phyloP scores from a whole-genome alignment of 1,284 basidiomycete genomes.

The Jaminaea rosea region DNA sequence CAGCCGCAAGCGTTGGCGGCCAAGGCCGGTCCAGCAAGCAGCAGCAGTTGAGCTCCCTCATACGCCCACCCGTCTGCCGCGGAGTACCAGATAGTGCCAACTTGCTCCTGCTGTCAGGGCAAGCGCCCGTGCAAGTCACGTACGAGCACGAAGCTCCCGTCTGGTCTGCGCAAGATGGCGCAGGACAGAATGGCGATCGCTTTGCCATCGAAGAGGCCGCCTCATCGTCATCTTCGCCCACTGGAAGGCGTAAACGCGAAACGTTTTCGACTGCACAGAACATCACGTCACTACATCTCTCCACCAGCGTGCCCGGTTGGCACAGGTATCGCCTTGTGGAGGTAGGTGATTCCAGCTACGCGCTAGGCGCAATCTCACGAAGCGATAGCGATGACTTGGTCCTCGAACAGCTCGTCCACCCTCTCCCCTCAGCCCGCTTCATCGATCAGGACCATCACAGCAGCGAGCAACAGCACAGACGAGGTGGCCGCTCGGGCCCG shows the following conservation, averaged over 20 bases:
- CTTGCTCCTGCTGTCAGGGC: slow-evolving; percentile 67
- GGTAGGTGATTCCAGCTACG: slow-evolving; percentile 71
- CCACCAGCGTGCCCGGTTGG: slow-evolving; percentile 66
- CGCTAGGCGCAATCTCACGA: slow-evolving; percentile 55
- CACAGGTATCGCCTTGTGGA: slow-evolving; percentile 82
- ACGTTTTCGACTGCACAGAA: slow-evolving; percentile 77
- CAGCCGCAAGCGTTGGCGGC: background rate
- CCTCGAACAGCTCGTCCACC: slow-evolving; percentile 32
- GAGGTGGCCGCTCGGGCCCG: too few species aligned
- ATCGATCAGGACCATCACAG: background rate
- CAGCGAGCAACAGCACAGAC: background rate
- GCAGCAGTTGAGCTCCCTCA: slow-evolving; percentile 34
- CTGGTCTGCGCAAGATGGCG: slow-evolving; percentile 5
- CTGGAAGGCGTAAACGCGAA: slow-evolving; percentile 1
- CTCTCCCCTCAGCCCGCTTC: slow-evolving; percentile 24
- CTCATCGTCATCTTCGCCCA: too few species aligned
- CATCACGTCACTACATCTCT: slow-evolving; percentile 71
- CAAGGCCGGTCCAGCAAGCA: slow-evolving; percentile 7
- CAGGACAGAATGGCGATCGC: too few species aligned
- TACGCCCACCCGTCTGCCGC: slow-evolving; percentile 70
- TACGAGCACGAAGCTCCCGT: slow-evolving; percentile 22
- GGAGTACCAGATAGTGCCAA: slow-evolving; percentile 69
- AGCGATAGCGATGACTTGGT: slow-evolving; percentile 41
- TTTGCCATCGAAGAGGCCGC: too few species aligned
- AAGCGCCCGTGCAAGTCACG: slow-evolving; percentile 32